These are phyloP conservation scores for Sphaerulina musiva DNA, from an alignment of 2,329 filamentous ascomycete species.

Conservation along the genomic window DNA sequence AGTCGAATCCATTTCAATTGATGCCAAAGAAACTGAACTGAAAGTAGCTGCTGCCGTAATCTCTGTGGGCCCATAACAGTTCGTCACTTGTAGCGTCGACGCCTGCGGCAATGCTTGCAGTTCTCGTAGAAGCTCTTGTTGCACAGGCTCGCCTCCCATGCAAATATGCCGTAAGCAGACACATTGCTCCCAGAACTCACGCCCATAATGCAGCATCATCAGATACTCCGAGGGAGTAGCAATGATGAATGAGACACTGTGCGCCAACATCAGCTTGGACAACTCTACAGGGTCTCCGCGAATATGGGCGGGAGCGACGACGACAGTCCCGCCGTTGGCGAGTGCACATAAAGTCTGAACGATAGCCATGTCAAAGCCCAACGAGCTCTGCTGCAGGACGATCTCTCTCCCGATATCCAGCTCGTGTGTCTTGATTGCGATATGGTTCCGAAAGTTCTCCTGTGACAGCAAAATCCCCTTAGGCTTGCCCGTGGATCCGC, in stretches of 20 bases:
- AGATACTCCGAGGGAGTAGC: conserved; percentile 41
- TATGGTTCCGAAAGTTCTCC: background rate
- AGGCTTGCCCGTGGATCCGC: conserved; percentile 5
- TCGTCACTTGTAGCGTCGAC: background rate
- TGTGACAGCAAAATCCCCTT: conserved; percentile 1
- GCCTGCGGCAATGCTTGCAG: background rate
- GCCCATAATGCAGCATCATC: conserved; percentile 18
- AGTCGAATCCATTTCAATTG: background rate
- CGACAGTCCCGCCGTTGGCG: conserved; percentile 34
- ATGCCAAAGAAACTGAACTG: background rate
- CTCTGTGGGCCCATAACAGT: conserved; percentile 2
- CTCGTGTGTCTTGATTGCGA: background rate
- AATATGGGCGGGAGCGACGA: conserved; percentile 29
- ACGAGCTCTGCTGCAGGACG: conserved; percentile 18
- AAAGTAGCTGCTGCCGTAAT: background rate
- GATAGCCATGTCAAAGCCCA: conserved; percentile 40
- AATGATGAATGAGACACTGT: conserved; percentile 36
- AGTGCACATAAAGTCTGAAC: conserved; percentile 36
- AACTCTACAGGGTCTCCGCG: conserved; percentile 36
- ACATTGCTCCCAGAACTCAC: background rate
- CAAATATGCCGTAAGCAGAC: conserved; percentile 29
- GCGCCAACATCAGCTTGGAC: conserved; percentile 31
- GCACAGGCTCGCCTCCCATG: conserved; percentile 31
- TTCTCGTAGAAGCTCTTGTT: background rate
- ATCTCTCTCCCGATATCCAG: background rate